Conservation (phyloP, 805 yeast genomes). For the Starmerella bombicola region DNA sequence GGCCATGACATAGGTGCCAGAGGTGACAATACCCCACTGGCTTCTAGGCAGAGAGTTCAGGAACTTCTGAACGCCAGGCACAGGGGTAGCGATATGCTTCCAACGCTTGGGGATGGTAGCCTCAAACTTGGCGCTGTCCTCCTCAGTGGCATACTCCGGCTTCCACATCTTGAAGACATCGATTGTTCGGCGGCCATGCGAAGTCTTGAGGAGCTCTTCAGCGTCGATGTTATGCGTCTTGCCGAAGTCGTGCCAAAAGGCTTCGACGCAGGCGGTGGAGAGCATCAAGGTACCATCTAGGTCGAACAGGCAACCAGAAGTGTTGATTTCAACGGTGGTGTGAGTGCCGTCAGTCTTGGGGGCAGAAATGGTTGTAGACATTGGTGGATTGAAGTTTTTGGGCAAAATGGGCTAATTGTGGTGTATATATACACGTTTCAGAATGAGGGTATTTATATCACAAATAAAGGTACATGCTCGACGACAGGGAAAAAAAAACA, state of each 20-base stretch:
- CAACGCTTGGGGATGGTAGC: conserved; percentile 56
- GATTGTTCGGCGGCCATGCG: conserved; percentile 75
- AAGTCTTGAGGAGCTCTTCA: conserved; percentile 55
- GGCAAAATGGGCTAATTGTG: too few species aligned
- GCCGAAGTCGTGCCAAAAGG: conserved; percentile 68
- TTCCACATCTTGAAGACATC: conserved; percentile 65
- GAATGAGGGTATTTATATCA: too few species aligned
- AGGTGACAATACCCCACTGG: conserved; percentile 75
- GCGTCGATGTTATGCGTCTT: conserved; percentile 56
- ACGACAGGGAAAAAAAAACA: not conserved
- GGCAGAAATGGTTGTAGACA: conserved; percentile 5
- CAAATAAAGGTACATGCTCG: too few species aligned
- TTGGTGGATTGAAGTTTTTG: not conserved
- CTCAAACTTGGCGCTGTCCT: conserved; percentile 55
- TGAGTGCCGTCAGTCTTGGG: conserved; percentile 11
- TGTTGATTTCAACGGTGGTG: conserved; percentile 23
- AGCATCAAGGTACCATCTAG: conserved; percentile 80
- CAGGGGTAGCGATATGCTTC: conserved; percentile 61
- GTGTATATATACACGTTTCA: too few species aligned
- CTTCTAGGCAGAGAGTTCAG: conserved; percentile 31
- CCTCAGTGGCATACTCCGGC: conserved; percentile 58
- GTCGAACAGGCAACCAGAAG: conserved; percentile 54
- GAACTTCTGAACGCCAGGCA: conserved; percentile 61
- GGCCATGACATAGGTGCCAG: conserved; percentile 69
- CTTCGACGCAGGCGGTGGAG: conserved; percentile 71